Conservation (phyloP, 2,329 filamentous ascomycete species). For the Fonsecaea multimorphosa region DNA sequence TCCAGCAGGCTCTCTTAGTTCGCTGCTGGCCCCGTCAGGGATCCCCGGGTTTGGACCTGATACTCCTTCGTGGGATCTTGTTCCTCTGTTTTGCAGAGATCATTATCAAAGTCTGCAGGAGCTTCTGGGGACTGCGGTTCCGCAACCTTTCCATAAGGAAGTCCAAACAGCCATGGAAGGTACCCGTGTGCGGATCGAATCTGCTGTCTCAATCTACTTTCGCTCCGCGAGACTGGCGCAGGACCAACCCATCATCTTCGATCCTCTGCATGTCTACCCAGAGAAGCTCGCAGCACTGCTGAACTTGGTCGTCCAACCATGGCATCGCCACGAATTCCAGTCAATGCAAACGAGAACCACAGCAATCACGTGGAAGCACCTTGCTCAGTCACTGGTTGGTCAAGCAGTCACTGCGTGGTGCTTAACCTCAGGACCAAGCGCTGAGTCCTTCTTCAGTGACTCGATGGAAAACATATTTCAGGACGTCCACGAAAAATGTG, state of each 20-base stretch:
- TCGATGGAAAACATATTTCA: neutral
- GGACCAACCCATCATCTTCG: neutral
- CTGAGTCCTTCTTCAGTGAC: neutral
- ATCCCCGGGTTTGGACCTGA: too few relatives aligned
- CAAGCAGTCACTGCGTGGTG: neutral
- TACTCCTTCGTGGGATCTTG: too few relatives aligned
- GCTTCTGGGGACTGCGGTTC: too few relatives aligned
- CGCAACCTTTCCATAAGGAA: too few relatives aligned
- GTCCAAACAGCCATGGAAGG: too few relatives aligned
- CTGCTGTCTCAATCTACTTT: too few relatives aligned
- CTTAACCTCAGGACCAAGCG: neutral
- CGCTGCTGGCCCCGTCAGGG: too few relatives aligned
- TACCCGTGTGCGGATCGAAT: too few relatives aligned
- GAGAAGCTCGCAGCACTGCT: neutral
- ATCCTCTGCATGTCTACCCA: neutral
- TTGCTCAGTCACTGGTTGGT: neutral
- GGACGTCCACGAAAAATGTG: neutral
- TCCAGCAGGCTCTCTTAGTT: too few relatives aligned
- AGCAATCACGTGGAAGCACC: neutral
- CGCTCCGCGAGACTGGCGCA: neutral
- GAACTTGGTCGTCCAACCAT: neutral
- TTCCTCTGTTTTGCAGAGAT: too few relatives aligned
- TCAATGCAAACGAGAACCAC: neutral
- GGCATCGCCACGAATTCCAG: neutral
- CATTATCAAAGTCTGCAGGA: too few relatives aligned